Evolutionary conservation across 179 eudicot genomes (phyloP), one percentile per base, ranked within the genome.

Genomic region (Vitellaria paradoxa): DNA sequence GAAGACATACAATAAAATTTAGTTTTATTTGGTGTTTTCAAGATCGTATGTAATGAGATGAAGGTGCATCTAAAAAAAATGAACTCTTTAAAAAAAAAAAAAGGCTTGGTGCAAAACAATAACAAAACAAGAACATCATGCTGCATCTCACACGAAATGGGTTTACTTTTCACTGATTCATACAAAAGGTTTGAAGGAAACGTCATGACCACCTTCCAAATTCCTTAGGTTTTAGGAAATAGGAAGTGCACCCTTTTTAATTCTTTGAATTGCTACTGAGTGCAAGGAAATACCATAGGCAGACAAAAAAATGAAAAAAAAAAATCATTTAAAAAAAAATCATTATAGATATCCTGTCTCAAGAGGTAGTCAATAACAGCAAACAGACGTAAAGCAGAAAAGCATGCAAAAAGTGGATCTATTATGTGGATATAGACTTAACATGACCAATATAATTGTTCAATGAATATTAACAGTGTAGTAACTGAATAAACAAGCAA

Each of bases 391-490:
- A 17, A n/a, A 40, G n/a, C 5, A 30, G 49, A 47, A 66, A 15
- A 30, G 20, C 12, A 9, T 15, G 47, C 3, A 42, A 66, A 66
- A 66, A 40, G 26, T n/a, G 14, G 46, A 68, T 46, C 26, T 46
- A 46, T 46, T 18, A 26, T 10, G 11, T 50, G 21, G 6, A 64
- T 46, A 64, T 17, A 74, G 20, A 37, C 62, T 46, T 70, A 52
- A 61, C 60, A 77, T 45, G n/a, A 69, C 55, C 63, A 24, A 46
- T n/a, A 9, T 26, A 64, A 55, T 18, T 64, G 69, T 61, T 26
- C 46, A 70, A 77, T 47, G 13, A 68, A 37, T 68, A 20, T 40
- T 23, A 55, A 13, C 52, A 60, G 14, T 72, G 42, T 56, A 74
- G 1, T 53, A 53, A 70, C n/a, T 7, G 72, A 68, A 56, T 17